Evolutionary conservation across 2,329 filamentous ascomycete species (phyloP).

Genomic region (Hypoxylon sp.): DNA sequence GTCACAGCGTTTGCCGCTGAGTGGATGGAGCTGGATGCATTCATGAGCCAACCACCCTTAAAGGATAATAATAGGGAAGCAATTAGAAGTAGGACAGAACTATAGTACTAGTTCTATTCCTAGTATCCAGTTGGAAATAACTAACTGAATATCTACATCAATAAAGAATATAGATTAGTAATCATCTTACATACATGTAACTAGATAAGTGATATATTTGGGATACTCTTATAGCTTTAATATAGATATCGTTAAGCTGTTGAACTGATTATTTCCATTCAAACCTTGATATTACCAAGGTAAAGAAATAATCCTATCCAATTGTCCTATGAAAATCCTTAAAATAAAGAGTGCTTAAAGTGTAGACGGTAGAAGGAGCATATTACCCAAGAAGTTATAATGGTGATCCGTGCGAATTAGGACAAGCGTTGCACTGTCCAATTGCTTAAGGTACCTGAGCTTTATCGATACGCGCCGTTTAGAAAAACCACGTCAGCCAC

Average conservation of each 20-base stretch:
- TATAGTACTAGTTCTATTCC: slow-evolving; percentile 11
- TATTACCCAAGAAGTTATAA: background rate
- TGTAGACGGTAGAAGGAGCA: background rate
- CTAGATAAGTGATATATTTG: too few species aligned
- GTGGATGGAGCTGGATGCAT: slow-evolving; percentile 83
- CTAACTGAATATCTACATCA: background rate
- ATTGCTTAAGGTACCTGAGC: slow-evolving; percentile 1
- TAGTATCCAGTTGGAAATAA: background rate
- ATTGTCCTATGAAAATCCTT: too few species aligned
- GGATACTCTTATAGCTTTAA: too few species aligned
- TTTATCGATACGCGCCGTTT: slow-evolving; percentile 27
- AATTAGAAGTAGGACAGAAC: slow-evolving; percentile 41
- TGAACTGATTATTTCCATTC: too few species aligned
- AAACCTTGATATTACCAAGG: too few species aligned
- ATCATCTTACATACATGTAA: background rate
- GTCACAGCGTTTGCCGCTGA: slow-evolving; percentile 88
- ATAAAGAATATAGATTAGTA: background rate
- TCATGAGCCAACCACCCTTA: slow-evolving; percentile 40
- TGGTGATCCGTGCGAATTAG: background rate
- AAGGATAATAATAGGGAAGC: slow-evolving; percentile 32
- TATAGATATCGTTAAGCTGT: too few species aligned
- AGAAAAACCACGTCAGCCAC: slow-evolving; percentile 47
- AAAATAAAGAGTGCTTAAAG: too few species aligned
- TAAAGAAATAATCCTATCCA: too few species aligned
- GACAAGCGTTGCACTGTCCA: background rate